A percentile compares a stretch with the other conserved stretches of the same genome.
phyloP scores from a whole-genome alignment of 176 grass and related monocot species.

The Rhynchospora pubera region DNA sequence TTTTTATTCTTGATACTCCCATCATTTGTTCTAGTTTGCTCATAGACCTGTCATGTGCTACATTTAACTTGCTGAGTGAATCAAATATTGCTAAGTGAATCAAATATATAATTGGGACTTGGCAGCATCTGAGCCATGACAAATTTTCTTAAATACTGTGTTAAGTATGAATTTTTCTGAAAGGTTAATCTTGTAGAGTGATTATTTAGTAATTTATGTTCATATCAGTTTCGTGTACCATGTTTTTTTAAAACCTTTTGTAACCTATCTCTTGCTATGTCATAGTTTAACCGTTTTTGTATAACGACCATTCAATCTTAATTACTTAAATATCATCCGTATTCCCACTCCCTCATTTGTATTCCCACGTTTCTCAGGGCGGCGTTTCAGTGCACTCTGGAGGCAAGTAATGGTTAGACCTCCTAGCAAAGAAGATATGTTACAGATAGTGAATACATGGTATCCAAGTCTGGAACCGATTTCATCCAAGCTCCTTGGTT shows the following conservation, averaged over 20 bases:
- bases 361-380: conserved; percentile 11
- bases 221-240: not conserved
- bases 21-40: not conserved
- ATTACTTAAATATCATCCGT: not conserved
- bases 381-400: conserved; percentile 58
- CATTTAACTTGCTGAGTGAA: not conserved
- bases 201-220: not conserved
- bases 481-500: conserved; percentile 62
- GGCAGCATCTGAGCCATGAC: not conserved
- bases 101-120: not conserved
- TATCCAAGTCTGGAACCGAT: conserved; percentile 60
- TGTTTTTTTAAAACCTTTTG: conserved; percentile 4
- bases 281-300: conserved; percentile 4
- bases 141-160: not conserved
- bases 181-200: not conserved
- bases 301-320: not conserved
- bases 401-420: conserved; percentile 72
- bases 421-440: conserved; percentile 57
- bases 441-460: conserved; percentile 67
- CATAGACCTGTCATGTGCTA: not conserved
- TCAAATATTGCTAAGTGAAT: not conserved
- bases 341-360: not conserved
- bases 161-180: not conserved
- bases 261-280: conserved; percentile 18
- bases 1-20: not conserved